These are phyloP conservation scores for Copromyces sp. DNA, from an alignment of 495 filamentous ascomycete species.

Conservation along the genomic window DNA sequence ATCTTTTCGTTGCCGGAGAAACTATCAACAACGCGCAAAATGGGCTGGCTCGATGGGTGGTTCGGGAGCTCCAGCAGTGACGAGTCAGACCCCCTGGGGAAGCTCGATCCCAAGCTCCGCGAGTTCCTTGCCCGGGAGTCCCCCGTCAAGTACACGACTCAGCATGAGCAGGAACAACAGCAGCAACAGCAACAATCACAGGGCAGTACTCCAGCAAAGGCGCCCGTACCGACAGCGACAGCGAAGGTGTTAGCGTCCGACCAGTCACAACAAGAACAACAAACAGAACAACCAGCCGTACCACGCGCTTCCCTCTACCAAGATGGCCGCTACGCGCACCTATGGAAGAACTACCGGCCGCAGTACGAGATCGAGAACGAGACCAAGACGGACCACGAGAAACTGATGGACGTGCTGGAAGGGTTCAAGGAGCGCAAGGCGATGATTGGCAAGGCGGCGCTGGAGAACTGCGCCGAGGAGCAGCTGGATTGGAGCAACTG, in stretches of 20 bases:
- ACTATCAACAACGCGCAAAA: conserved; percentile 12
- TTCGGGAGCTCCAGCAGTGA: conserved; percentile 23
- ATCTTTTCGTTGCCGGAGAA: not conserved
- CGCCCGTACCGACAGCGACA: not conserved
- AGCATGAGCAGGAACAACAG: conserved; percentile 2
- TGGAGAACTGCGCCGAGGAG: conserved; percentile 90
- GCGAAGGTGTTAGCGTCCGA: not conserved
- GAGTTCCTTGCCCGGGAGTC: conserved; percentile 80
- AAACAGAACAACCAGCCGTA: conserved; percentile 7
- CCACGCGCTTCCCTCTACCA: conserved; percentile 36
- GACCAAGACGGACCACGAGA: conserved; percentile 59
- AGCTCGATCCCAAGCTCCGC: conserved; percentile 74
- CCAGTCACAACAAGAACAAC: not conserved
- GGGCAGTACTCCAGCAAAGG: not conserved
- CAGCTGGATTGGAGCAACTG: conserved; percentile 66
- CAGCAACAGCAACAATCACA: conserved; percentile 5
- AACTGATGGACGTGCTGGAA: conserved; percentile 64
- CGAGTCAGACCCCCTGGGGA: conserved; percentile 59
- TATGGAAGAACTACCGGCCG: conserved; percentile 83
- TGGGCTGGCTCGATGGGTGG: conserved; percentile 61
- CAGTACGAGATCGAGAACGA: conserved; percentile 51
- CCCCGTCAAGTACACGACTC: conserved; percentile 56
- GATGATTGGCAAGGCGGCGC: conserved; percentile 65
- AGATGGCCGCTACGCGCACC: conserved; percentile 86
- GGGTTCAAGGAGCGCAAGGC: conserved; percentile 72